Base-by-base conservation (phyloP, 306 rosid genomes). In the Sesbania bispinosa region DNA sequence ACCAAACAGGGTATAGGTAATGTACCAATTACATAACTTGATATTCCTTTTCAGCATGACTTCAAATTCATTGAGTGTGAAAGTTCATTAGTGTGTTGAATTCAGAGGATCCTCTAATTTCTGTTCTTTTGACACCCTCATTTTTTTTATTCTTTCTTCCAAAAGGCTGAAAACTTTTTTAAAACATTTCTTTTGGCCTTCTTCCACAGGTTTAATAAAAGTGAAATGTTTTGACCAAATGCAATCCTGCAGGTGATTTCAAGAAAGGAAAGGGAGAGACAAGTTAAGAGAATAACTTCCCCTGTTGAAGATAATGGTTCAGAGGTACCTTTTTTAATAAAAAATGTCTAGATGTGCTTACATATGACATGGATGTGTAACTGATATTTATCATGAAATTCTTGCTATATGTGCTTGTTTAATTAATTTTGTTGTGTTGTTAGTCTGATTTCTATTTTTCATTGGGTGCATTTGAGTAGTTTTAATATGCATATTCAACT, bases 221-320 rank as follows among this genome's bases (percentile, higher is more conserved):
- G 15, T 78, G 36, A 48, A 19, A 76, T 71, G 67, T 76, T 74
- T 82, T 83, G 67, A 82, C 79, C 67, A 21, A 72, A 79, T 79
- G 77, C 26, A 54, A 75, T 61, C 67, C 68, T 76, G 73, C 88
- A 93, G 97, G 92, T 36, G 41, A 68, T 87, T 67, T 80, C 42
- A 47, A 83, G 67, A 18, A 82, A 64, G 77, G 88, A 81, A 84
- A 84, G 62, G 45, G 72, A 68, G 71, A 83, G 88, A 46, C 85
- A 63, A 42, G 98, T 87, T 57, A 89, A 79, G 84, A 82, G 89
- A 79, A 84, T 81, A 55, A 85, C 82, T 69, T 77, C 81, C 2
- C 76, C 79, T 6, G 91, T 82, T 32, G 94, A 85, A 42, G 85
- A 81, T 57, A 77, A 76, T 81, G 83, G 84, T 69, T 91, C 96